Evolutionary conservation across 1,284 basidiomycete genomes (phyloP).

Genomic region (Cystobasidium slooffiae): DNA sequence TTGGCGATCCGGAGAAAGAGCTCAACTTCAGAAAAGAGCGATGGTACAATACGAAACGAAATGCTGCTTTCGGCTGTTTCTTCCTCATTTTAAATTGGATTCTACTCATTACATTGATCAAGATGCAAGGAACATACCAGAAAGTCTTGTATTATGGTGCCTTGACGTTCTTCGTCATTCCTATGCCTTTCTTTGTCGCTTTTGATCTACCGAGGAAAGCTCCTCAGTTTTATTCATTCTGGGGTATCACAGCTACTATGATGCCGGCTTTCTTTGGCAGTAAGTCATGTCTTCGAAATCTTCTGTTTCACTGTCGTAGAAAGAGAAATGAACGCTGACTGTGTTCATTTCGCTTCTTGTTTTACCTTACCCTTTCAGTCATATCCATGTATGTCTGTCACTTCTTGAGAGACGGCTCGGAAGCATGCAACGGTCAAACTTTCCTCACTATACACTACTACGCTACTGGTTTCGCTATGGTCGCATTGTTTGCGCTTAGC

Average conservation of each 20-base stretch:
- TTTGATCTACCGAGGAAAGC: slow-evolving; percentile 71
- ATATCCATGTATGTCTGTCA: slow-evolving; percentile 34
- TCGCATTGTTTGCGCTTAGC: slow-evolving; percentile 76
- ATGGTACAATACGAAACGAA: slow-evolving; percentile 43
- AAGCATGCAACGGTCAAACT: slow-evolving; percentile 29
- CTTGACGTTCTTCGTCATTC: slow-evolving; percentile 59
- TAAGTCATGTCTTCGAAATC: slow-evolving; percentile 57
- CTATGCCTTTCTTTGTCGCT: slow-evolving; percentile 64
- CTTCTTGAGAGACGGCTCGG: slow-evolving; percentile 29
- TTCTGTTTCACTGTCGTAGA: slow-evolving; percentile 45
- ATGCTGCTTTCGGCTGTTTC: slow-evolving; percentile 64
- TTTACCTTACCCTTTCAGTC: slow-evolving; percentile 10
- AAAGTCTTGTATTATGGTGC: slow-evolving; percentile 59
- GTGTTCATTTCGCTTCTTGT: slow-evolving; percentile 62
- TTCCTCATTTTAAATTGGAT: slow-evolving; percentile 75
- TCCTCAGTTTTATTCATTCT: slow-evolving; percentile 66
- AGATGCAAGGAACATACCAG: slow-evolving; percentile 51
- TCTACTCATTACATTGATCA: slow-evolving; percentile 58
- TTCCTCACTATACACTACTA: slow-evolving; percentile 60
- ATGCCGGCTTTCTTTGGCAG: slow-evolving; percentile 24
- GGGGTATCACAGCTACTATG: slow-evolving; percentile 57
- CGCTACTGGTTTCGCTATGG: slow-evolving; percentile 69
- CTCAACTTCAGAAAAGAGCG: slow-evolving; percentile 41
- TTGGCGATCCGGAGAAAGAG: slow-evolving; percentile 42
- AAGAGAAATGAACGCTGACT: neutral